A percentile compares a stretch with the other conserved stretches of the same genome.
phyloP scores from a whole-genome alignment of 1,139 yeast genomes.

The Yamadazyma dendronema region DNA sequence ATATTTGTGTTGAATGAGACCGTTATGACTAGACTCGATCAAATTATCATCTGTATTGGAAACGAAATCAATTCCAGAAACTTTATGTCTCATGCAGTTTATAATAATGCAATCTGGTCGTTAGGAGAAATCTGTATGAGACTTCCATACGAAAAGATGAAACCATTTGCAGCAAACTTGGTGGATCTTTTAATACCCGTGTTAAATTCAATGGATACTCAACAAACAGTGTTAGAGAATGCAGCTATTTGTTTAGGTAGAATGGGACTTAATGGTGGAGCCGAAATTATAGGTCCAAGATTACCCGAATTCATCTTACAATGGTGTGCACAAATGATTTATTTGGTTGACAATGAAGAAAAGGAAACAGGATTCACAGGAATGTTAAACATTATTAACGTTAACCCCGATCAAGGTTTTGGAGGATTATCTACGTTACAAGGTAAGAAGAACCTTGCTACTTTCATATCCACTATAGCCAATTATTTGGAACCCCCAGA shows the following conservation, averaged over 20 bases:
- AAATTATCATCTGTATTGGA: conserved; percentile 61
- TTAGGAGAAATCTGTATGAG: conserved; percentile 81
- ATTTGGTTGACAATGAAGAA: conserved; percentile 72
- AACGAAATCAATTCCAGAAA: conserved; percentile 61
- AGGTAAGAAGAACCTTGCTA: conserved; percentile 49
- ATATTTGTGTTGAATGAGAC: conserved; percentile 55
- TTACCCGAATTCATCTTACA: conserved; percentile 53
- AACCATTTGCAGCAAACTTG: conserved; percentile 58
- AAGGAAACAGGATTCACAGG: conserved; percentile 80
- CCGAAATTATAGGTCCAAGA: conserved; percentile 53
- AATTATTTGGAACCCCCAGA: conserved; percentile 54
- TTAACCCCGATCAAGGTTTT: conserved; percentile 64
- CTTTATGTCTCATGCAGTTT: conserved; percentile 56
- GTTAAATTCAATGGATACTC: conserved; percentile 55
- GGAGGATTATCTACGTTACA: conserved; percentile 47
- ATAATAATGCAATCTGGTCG: conserved; percentile 93
- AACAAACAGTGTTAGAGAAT: conserved; percentile 73
- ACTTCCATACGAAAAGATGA: conserved; percentile 46
- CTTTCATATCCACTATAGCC: conserved; percentile 64
- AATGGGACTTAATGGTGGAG: conserved; percentile 66
- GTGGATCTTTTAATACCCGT: conserved; percentile 65
- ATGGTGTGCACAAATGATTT: conserved; percentile 69
- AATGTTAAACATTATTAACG: conserved; percentile 62
- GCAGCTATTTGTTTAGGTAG: conserved; percentile 95
- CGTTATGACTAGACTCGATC: conserved; percentile 56